phyloP scores from a whole-genome alignment of 805 yeast genomes.

The Lachancea sp. region DNA sequence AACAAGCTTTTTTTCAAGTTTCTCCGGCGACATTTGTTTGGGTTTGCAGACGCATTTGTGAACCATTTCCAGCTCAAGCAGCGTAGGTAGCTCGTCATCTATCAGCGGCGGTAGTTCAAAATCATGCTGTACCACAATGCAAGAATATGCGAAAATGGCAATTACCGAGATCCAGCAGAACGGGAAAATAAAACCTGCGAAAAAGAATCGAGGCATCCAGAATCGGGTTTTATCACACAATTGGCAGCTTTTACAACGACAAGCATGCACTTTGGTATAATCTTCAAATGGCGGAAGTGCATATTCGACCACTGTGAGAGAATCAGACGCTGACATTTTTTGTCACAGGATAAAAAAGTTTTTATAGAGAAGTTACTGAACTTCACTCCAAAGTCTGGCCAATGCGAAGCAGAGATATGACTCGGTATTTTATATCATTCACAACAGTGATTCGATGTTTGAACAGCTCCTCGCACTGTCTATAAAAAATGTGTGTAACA shows the following conservation, averaged over 20 bases:
- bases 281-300: conserved; percentile 6
- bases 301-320: conserved; percentile 3
- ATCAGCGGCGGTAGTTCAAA: conserved; percentile 18
- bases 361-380: neutral
- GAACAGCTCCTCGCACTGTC: neutral
- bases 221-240: conserved; percentile 3
- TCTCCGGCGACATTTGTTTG: neutral
- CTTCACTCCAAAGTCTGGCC: neutral
- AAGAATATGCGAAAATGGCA: conserved; percentile 15
- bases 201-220: conserved; percentile 13
- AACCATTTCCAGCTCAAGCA: conserved; percentile 18
- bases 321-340: neutral
- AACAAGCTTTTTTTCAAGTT: too few relatives aligned
- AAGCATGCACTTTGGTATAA: conserved; percentile 14
- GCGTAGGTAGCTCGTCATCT: conserved; percentile 26
- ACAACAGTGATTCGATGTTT: neutral
- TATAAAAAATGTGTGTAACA: neutral
- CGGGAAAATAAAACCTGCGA: conserved; percentile 23
- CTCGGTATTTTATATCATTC: neutral
- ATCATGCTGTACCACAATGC: conserved; percentile 19
- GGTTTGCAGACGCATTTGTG: neutral
- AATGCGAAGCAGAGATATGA: neutral
- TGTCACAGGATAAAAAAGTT: neutral
- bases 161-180: conserved; percentile 18
- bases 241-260: conserved; percentile 24